Evolutionary conservation across 1,139 yeast genomes (phyloP).

Genomic region (Taphrina confusa): DNA sequence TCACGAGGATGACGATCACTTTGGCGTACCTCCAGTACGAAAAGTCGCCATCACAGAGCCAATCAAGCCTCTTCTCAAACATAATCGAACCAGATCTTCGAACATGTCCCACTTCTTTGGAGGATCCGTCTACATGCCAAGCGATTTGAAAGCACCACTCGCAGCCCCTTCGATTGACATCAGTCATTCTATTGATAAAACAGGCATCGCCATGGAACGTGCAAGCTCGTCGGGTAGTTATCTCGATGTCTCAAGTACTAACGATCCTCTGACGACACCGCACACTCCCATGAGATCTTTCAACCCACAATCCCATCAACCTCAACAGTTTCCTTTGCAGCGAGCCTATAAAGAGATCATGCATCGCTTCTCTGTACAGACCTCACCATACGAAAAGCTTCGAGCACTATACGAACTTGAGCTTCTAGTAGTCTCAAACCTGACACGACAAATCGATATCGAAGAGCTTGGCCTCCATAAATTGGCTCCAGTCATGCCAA

Average conservation of each 20-base stretch:
- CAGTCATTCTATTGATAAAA: neutral
- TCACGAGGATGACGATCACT: no score
- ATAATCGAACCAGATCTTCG: slow-evolving; percentile 6
- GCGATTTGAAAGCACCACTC: slow-evolving; percentile 9
- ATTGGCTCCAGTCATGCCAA: slow-evolving; percentile 12
- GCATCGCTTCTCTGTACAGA: slow-evolving; percentile 22
- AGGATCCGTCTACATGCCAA: neutral
- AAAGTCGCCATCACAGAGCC: neutral
- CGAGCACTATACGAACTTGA: slow-evolving; percentile 29
- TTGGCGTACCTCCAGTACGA: neutral
- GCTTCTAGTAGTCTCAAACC: slow-evolving; percentile 8
- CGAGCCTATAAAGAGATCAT: slow-evolving; percentile 22
- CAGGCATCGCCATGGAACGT: slow-evolving; percentile 9
- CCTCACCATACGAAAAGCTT: slow-evolving; percentile 24
- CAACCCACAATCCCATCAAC: neutral
- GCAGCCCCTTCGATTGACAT: slow-evolving; percentile 27
- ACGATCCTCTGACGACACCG: neutral
- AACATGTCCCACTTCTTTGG: slow-evolving; percentile 7
- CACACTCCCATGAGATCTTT: neutral
- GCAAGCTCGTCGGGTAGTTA: neutral
- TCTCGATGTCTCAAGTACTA: neutral
- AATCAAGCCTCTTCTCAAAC: neutral
- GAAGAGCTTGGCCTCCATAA: neutral
- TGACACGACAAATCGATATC: neutral
- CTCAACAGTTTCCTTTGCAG: slow-evolving; percentile 21